Base-by-base conservation (phyloP, 2,329 filamentous ascomycete species). In the Tolypocladium album region DNA sequence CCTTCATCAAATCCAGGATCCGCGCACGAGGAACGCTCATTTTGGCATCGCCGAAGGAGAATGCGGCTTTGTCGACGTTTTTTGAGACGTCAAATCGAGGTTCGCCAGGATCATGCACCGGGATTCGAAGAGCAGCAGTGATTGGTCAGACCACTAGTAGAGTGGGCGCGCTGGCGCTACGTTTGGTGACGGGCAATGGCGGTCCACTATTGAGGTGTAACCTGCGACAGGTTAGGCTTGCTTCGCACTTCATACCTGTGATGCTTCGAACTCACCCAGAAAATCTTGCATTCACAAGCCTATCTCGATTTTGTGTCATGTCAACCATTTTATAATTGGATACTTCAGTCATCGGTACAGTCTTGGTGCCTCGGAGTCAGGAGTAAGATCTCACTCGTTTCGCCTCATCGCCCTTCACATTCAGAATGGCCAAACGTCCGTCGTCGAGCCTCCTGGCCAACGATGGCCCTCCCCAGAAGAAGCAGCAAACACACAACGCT, bases 1-100 rank as follows among this genome's bases (percentile, higher is more conserved):
- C 92, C 87, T 91, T 92, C 79, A 93, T 84, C 64, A 96, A 82
- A 71, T 91, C 88, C 65, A 88, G 70, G 64, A 88, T 66, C 70
- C 85, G 79, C 62, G 83, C 78, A 61, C 83, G 83, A 72, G 84
- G 78, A 65, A 87, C 82, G 72, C 81, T 81, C 80, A 87, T 86
- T 67, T 78, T 83, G 72, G 68, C 71, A 71, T 73, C 59, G 57
- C 66, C 66, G 66, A 63, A 60, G 61, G 64, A 42, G 61, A 65
- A 61, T 59, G 60, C 62, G 61, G 58, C 61, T 60, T 58, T 58
- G 59, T 59, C 57, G 67, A 66, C 62, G 56, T 40, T n/a, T 47
- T 60, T 56, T 68, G 68, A 24, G 62, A 68, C 58, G 64, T 69
- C 61, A 64, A 67, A 66, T 67, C 69, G 68, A 69, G 59, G 68